Evolutionary conservation across 805 yeast species (phyloP), one percentile per base, ranked within the genome.

Genomic region (Saccharomycopsis selenospora): DNA sequence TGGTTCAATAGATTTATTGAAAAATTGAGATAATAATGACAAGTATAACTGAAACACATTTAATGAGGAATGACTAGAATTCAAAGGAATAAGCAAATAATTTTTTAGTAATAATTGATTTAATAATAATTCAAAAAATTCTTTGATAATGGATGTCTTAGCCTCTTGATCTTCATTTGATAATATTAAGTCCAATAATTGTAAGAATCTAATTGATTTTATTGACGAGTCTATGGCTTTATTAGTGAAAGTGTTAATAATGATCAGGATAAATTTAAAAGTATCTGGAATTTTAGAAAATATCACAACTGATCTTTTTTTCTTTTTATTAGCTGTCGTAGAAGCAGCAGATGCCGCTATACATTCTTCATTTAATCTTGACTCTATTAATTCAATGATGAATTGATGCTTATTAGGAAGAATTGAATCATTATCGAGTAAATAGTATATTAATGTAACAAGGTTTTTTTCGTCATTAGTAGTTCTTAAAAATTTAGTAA

Each of bases 401-500:
- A 51, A 51, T 13, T 24, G 18, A 11, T 51, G 30, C 28, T 46
- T 33, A 18, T 47, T 43, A 4, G 54, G 54, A 17, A 51, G 36
- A 4, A 42, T 40, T 8, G 45, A 45, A 23, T 40, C 26, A 7
- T 36, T 3, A 26, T 47, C 43, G 14, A 51, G 46, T n/a, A 51
- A 33, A 26, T 6, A 8, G 18, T 24, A 22, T 3, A 45, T 43
- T 3, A 48, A 13, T 4, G 43, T 18, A 22, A 42, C 6, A 3
- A 47, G 36, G 11, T 40, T 25, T 14, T 4, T 13, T 5, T 40
- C n/a, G 13, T 47, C 51, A 24, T 25, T 40, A 25, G 42, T 42
- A 3, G 51, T 48, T 42, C 54, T 47, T n/a, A 51, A 38, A 13
- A 43, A 48, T 25, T 48, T 47, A 10, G 54, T 44, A 5, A 51